Evolutionary conservation across 2,329 filamentous ascomycete species (phyloP).

Genomic region (Aspergillus luchuensis): DNA sequence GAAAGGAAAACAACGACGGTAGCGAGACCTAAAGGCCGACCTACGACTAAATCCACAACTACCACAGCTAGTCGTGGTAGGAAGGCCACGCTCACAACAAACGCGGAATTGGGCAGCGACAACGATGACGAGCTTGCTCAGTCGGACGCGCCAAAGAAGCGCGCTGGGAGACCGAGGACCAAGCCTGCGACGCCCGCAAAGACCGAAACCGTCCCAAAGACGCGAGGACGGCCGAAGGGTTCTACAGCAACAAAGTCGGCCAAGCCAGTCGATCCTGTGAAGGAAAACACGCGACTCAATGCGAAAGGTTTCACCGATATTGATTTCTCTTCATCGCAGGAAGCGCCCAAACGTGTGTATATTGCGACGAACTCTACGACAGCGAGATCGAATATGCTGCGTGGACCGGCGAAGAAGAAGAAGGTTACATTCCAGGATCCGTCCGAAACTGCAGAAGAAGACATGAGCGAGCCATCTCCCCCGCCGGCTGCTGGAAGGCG

Average conservation of each 20-base stretch:
- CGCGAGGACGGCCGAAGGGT: conserved; percentile 36
- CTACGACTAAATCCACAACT: conserved; percentile 13
- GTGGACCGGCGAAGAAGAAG: conserved; percentile 43
- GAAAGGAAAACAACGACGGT: conserved; percentile 9
- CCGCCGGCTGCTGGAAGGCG: conserved; percentile 28
- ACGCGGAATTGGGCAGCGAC: conserved; percentile 20
- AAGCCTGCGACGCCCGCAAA: conserved; percentile 17
- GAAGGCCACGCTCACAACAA: conserved; percentile 9
- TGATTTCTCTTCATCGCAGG: conserved; percentile 14
- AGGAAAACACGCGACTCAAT: conserved; percentile 20
- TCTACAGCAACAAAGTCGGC: conserved; percentile 21
- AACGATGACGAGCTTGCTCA: conserved; percentile 30
- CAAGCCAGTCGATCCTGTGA: conserved; percentile 13
- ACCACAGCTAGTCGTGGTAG: conserved; percentile 14
- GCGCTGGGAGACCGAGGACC: conserved; percentile 22
- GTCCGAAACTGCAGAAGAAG: conserved; percentile 46
- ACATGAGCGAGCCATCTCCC: conserved; percentile 32
- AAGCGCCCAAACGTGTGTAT: conserved; percentile 26
- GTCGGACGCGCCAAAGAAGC: conserved; percentile 26
- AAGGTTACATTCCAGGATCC: conserved; percentile 52
- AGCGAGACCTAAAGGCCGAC: conserved; percentile 15
- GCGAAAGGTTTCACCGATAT: conserved; percentile 8
- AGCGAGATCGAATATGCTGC: conserved; percentile 33
- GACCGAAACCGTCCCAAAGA: conserved; percentile 21
- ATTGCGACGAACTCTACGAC: conserved; percentile 33